Evolutionary conservation across 106 monocot species (phyloP), one percentile per base, ranked within the genome.

Genomic region (Acorus calamus): DNA sequence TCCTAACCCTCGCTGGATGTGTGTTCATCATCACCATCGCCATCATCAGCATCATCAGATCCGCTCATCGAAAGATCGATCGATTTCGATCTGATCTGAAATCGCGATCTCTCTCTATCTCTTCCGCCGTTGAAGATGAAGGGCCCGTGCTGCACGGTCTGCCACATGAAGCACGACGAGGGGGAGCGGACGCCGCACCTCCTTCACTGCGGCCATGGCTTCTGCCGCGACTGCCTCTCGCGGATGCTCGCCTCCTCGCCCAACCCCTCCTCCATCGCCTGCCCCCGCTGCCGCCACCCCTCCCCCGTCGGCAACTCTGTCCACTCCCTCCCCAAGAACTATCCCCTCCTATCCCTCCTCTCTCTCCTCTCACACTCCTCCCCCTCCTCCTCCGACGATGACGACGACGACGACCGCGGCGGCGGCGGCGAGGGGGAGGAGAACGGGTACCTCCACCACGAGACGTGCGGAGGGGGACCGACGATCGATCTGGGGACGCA

Each of bases 161-260:
- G 98, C 71, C 85, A 92, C 74, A 65, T 67, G 56, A 66, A 85
- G 72, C 92, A 98, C 79, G 88, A 98, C 71, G 98, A 98, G 70
- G 83, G 60, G 58, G 98, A 98, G 60, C 73, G 83, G 47, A 72
- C 69, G 5, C 98, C 98, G 7, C 78, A 92, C 8, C 83, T 98
- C 3, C 88, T 98, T 60, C 66, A 79, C 75, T 98, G 98, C 75
- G 98, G 98, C 46, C 98, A 98, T 57, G 98, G 98, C 5, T 98
- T 92, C 83, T 98, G 98, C 74, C 70, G 69, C 55, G 79, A 72
- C 1, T 98, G 98, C 63, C 92, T 98, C 9, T 69, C 83, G n/a
- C 77, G 76, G 53, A 92, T 98, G 98, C 88, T 98, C 68, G 67
- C 87, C 28, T 72, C 80, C 51, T 77, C 85, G 3, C 8, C 71